Conservation (phyloP, 129 eudicot genomes). For the Ambrosia trifida region DNA sequence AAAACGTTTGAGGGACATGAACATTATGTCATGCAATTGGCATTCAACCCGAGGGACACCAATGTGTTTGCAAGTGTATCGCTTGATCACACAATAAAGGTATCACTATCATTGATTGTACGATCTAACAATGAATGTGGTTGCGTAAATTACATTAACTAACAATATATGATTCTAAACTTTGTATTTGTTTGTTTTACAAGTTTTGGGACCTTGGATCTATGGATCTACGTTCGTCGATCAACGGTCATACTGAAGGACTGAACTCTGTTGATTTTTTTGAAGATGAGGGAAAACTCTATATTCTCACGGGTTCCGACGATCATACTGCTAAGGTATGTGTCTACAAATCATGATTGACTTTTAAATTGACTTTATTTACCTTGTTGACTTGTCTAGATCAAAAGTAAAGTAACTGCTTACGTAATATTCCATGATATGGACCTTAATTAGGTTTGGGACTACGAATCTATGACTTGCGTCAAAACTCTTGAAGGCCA, state of each 20-base stretch:
- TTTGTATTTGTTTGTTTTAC: conserved; percentile 15
- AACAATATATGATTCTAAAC: background rate
- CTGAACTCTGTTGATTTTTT: conserved; percentile 69
- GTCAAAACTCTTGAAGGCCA: conserved; percentile 74
- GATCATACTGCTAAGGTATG: conserved; percentile 85
- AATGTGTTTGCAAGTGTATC: conserved; percentile 38
- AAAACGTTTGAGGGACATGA: conserved; percentile 59
- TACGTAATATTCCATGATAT: background rate
- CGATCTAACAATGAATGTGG: background rate
- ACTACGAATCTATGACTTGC: conserved; percentile 53
- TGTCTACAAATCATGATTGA: background rate
- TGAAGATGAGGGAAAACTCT: conserved; percentile 61
- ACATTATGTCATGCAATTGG: conserved; percentile 57
- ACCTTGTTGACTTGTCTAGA: background rate
- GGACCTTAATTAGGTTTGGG: conserved; percentile 51
- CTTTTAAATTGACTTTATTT: background rate
- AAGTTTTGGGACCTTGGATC: conserved; percentile 89
- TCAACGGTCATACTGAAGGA: conserved; percentile 77
- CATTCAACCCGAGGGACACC: conserved; percentile 47
- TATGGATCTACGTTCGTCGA: conserved; percentile 59
- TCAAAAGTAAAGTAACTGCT: background rate
- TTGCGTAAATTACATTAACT: background rate
- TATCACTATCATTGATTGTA: conserved; percentile 21
- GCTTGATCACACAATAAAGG: conserved; percentile 53
- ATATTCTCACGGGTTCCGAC: conserved; percentile 78